Evolutionary conservation across 2,329 filamentous ascomycete genomes (phyloP), one percentile per base, ranked within the genome.

Genomic region (Diaporthe longicolla): DNA sequence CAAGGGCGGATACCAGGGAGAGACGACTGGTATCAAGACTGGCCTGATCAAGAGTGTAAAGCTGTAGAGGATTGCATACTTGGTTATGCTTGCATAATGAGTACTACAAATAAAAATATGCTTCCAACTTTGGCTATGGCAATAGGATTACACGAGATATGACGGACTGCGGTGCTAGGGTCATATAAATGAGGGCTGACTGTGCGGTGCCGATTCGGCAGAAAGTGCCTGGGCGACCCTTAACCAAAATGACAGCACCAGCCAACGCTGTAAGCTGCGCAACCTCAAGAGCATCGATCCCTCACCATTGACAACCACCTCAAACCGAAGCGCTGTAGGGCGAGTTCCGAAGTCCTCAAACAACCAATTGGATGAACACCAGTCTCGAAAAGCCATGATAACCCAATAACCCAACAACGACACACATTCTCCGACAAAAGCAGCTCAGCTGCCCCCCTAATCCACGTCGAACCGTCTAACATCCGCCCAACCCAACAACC

Each of bases 21-120:
- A 98, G 84, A 85, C 93, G 85, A 97, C 95, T 55, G 97, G 97
- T 91, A 97, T 99, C 86, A 98, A 98, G 88, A 94, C 93, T 79
- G 93, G 94, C 26, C 85, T 99, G 83, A 92, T 98, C 79, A 97
- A 97, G 91, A 97, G 95, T 89, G 90, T 94, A 81, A 98, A 97
- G 88, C 87, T 99, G 85, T 96, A 91, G 80, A 68, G 43, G 29
- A 29, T 21, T 29, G n/a, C 35, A 43, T 13, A 40, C 15, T 35
- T 52, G 57, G 58, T 43, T 4, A 7, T 40, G 43, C 45, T 24
- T n/a, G 15, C 24, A 4, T 70, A n/a, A 29, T 26, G 17, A 48
- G 19, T 21, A 48, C 21, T n/a, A 52, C 15, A 13, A 35, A 19
- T n/a, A 17, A 48, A 57, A 48, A 13, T 10, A 54, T 58, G 59